Evolutionary conservation across 2,329 filamentous ascomycete species (phyloP).

Genomic region (Fusarium tjaetaba): DNA sequence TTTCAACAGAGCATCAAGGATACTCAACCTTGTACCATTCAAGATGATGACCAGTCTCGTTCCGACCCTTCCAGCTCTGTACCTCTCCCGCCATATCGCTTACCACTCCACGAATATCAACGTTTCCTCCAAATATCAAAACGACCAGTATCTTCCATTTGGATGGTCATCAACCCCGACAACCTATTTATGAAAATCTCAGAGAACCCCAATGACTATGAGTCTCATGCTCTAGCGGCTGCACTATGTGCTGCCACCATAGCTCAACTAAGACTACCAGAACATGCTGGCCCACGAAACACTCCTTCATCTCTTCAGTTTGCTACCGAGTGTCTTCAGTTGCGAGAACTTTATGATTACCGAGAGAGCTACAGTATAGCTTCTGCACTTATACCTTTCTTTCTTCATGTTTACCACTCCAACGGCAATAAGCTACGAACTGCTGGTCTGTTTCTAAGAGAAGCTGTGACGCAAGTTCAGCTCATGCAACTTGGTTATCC

Average conservation of each 20-base stretch:
- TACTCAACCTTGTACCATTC: background rate
- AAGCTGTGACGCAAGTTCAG: slow-evolving; percentile 40
- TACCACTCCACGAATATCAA: slow-evolving; percentile 34
- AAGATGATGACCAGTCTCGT: too few species aligned
- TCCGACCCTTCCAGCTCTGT: background rate
- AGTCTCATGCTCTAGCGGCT: slow-evolving; percentile 40
- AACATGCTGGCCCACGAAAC: slow-evolving; percentile 29
- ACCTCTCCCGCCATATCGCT: slow-evolving; percentile 14
- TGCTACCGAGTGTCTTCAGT: slow-evolving; percentile 21
- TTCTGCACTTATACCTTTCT: slow-evolving; percentile 42
- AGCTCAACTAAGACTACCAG: slow-evolving; percentile 40
- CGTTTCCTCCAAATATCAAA: slow-evolving; percentile 36
- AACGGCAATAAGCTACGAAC: slow-evolving; percentile 44
- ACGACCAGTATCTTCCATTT: slow-evolving; percentile 31
- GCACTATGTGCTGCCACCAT: slow-evolving; percentile 43
- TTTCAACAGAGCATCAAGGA: slow-evolving; percentile 30
- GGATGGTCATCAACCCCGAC: slow-evolving; percentile 40
- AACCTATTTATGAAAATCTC: slow-evolving; percentile 27
- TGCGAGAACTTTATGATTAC: slow-evolving; percentile 40
- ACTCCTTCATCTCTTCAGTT: slow-evolving; percentile 30
- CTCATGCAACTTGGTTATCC: slow-evolving; percentile 35
- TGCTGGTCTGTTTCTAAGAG: slow-evolving; percentile 37
- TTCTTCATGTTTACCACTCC: slow-evolving; percentile 44
- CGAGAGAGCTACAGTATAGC: slow-evolving; percentile 31
- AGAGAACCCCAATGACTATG: slow-evolving; percentile 23